Conservation (phyloP, 192 early-diverging fungal species). For the Coemansia sp. region DNA sequence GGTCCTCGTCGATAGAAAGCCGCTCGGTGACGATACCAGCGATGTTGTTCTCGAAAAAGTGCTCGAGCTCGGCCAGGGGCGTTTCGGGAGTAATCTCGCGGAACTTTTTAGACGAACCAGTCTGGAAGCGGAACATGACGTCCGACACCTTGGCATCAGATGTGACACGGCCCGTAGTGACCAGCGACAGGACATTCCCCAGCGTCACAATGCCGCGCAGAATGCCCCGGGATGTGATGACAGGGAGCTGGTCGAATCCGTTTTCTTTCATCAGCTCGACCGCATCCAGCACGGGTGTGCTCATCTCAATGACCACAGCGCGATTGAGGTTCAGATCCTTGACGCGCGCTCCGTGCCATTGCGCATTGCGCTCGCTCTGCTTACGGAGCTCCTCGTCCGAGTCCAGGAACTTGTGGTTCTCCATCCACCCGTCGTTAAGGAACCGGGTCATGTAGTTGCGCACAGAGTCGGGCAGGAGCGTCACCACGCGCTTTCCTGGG, state of each 20-base stretch:
- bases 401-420: constrained; percentile 83
- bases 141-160: constrained; percentile 64
- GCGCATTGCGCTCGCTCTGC: constrained; percentile 64
- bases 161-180: constrained; percentile 67
- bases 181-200: constrained; percentile 80
- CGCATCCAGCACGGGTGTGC: constrained; percentile 74
- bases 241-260: constrained; percentile 95
- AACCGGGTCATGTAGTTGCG: constrained; percentile 99
- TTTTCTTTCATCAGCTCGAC: constrained; percentile 82
- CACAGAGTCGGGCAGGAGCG: constrained; percentile 95
- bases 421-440: constrained; percentile 98
- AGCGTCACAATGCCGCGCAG: constrained; percentile 87
- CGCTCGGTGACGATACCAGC: constrained; percentile 86
- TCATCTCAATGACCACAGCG: constrained; percentile 84
- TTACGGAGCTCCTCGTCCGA: constrained; percentile 56
- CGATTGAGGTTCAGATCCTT: constrained; percentile 73
- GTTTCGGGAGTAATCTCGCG: constrained; percentile 85
- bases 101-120: constrained; percentile 66
- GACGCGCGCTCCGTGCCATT: constrained; percentile 81
- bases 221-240: constrained; percentile 62
- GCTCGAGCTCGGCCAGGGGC: constrained; percentile 74
- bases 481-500: constrained; percentile 87
- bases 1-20: constrained; percentile 52
- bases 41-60: constrained; percentile 92
- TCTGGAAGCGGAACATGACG: constrained; percentile 81